A percentile compares a stretch with the other conserved stretches of the same genome.
These are phyloP conservation scores for Sistotremastrum niveocremeum DNA, from an alignment of 768 basidiomycete genomes.

Conservation along the genomic window DNA sequence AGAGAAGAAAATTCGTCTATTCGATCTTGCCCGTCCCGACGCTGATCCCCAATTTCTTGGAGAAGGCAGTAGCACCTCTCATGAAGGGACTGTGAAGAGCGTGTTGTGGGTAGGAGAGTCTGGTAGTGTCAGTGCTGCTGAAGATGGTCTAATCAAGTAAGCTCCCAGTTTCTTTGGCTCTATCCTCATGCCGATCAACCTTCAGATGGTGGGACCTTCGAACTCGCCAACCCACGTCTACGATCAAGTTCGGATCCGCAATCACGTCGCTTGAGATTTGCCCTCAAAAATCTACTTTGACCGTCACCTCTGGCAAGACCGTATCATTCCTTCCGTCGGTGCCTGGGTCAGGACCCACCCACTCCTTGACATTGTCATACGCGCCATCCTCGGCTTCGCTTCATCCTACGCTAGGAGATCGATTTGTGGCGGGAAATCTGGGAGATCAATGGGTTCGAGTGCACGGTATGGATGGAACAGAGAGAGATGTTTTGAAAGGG, in stretches of 20 bases:
- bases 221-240: constrained; percentile 57
- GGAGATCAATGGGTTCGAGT: constrained; percentile 95
- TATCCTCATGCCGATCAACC: constrained; percentile 8
- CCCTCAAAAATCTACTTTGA: constrained; percentile 62
- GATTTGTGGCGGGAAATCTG: constrained; percentile 84
- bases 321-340: constrained; percentile 82
- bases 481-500: constrained; percentile 84
- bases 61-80: constrained; percentile 47
- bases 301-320: constrained; percentile 83
- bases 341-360: constrained; percentile 48
- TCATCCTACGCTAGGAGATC: constrained; percentile 76
- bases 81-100: constrained; percentile 84
- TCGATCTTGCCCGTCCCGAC: constrained; percentile 77
- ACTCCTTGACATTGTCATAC: constrained; percentile 70
- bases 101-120: constrained; percentile 88
- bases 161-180: constrained; percentile 8
- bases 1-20: constrained; percentile 95
- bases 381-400: constrained; percentile 89
- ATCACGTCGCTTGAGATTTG: constrained; percentile 95
- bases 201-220: constrained; percentile 94
- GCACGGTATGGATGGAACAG: constrained; percentile 81
- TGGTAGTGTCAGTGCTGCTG: constrained; percentile 79
- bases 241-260: constrained; percentile 57
- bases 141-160: constrained; percentile 85
- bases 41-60: constrained; percentile 74